phyloP scores from a whole-genome alignment of 108 stramenopile species.

The Cyclotella cryptica region DNA sequence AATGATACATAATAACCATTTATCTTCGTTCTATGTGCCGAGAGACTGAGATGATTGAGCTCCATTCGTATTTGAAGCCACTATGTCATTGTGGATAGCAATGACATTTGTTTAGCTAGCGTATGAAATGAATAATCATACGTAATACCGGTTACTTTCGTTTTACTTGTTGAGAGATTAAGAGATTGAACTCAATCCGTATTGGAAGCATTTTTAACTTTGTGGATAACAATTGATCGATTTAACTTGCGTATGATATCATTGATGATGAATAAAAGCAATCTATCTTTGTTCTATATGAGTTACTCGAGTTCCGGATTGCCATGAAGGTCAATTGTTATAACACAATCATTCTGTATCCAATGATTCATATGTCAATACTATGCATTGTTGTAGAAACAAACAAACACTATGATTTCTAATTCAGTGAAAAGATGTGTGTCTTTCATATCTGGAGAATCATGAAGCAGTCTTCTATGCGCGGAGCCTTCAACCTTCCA shows the following conservation, averaged over 20 bases:
- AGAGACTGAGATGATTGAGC: conserved; percentile 53
- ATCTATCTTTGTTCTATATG: neutral
- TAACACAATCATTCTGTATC: too few species aligned
- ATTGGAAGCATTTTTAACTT: neutral
- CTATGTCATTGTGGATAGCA: neutral
- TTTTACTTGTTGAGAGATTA: neutral
- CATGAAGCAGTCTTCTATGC: neutral
- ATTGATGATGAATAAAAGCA: neutral
- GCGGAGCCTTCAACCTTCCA: conserved; percentile 15
- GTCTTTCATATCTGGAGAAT: neutral
- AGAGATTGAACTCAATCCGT: conserved; percentile 58
- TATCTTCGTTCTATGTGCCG: neutral
- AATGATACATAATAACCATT: conserved; percentile 5
- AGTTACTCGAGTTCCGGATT: neutral
- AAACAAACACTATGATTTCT: neutral
- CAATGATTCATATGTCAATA: neutral
- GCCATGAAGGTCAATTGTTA: too few species aligned
- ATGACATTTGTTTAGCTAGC: neutral
- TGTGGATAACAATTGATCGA: neutral
- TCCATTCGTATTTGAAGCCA: conserved; percentile 37
- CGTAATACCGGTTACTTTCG: neutral
- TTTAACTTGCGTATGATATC: neutral
- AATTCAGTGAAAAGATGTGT: neutral
- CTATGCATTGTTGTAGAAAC: neutral
- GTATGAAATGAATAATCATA: neutral